A percentile compares a stretch with the other conserved stretches of the same genome.
These are phyloP conservation scores for Dictyostelium citrinum DNA, from an alignment of 78 protist species.

Conservation along the genomic window DNA sequence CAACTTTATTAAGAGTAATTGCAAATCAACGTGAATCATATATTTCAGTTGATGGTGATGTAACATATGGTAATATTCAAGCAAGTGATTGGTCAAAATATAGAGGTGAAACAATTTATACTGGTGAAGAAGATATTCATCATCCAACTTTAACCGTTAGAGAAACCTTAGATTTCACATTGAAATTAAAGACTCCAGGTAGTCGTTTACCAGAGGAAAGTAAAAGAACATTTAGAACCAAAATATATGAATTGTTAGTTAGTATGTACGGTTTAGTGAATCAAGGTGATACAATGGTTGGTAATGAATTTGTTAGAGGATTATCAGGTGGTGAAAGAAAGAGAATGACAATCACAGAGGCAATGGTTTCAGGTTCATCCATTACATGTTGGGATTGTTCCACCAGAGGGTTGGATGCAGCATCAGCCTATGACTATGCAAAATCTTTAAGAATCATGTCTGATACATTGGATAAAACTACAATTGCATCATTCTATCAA, in stretches of 20 bases:
- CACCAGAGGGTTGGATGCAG: slow-evolving; percentile 74
- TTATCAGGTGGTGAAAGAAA: slow-evolving; percentile 75
- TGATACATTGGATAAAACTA: slow-evolving; percentile 65
- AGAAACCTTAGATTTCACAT: slow-evolving; percentile 63
- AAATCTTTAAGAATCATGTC: slow-evolving; percentile 70
- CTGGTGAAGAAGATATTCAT: slow-evolving; percentile 75
- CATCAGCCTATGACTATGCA: slow-evolving; percentile 68
- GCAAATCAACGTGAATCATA: slow-evolving; percentile 44
- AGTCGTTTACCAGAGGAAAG: slow-evolving; percentile 58
- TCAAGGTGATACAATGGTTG: slow-evolving; percentile 70
- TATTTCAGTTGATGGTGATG: slow-evolving; percentile 41
- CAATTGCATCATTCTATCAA: slow-evolving; percentile 65
- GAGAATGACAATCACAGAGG: slow-evolving; percentile 68
- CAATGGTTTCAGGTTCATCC: slow-evolving; percentile 72
- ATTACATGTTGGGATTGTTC: slow-evolving; percentile 70
- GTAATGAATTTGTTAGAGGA: slow-evolving; percentile 70
- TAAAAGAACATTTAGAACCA: slow-evolving; percentile 44
- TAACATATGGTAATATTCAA: slow-evolving; percentile 43
- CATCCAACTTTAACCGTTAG: slow-evolving; percentile 51
- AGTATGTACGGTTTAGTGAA: slow-evolving; percentile 66
- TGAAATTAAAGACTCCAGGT: slow-evolving; percentile 66
- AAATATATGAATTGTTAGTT: slow-evolving; percentile 45
- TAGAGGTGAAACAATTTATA: slow-evolving; percentile 61
- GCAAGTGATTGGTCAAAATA: slow-evolving; percentile 38
- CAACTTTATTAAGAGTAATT: slow-evolving; percentile 32